A percentile compares a stretch with the other conserved stretches of the same genome.
phyloP scores from a whole-genome alignment of 805 yeast species.

The Candida nanaspora region DNA sequence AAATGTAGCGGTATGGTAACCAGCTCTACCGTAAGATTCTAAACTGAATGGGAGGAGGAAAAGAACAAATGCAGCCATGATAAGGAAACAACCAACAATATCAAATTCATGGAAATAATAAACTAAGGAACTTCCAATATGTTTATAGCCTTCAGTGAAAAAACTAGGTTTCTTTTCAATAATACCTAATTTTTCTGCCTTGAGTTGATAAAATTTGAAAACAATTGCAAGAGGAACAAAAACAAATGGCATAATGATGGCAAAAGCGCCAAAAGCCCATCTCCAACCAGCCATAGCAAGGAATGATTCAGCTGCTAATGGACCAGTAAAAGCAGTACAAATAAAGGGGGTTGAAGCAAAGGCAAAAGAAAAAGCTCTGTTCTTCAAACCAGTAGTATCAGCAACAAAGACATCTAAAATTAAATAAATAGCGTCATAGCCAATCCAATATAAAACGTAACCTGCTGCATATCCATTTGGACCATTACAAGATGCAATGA shows the following conservation, averaged over 20 bases:
- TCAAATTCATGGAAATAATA: slow-evolving; percentile 28
- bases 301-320: slow-evolving; percentile 25
- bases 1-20: slow-evolving; percentile 31
- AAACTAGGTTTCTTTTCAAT: slow-evolving; percentile 3
- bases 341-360: slow-evolving; percentile 24
- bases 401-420: slow-evolving; percentile 22
- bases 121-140: slow-evolving; percentile 1
- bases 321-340: slow-evolving; percentile 26
- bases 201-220: slow-evolving; percentile 19
- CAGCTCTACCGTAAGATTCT: slow-evolving; percentile 22
- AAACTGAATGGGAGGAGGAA: slow-evolving; percentile 31
- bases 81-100: slow-evolving; percentile 26
- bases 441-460: slow-evolving; percentile 24
- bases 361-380: slow-evolving; percentile 26
- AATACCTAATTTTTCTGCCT: slow-evolving; percentile 22
- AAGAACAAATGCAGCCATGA: slow-evolving; percentile 27
- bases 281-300: slow-evolving; percentile 42
- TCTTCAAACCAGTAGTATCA: slow-evolving; percentile 20
- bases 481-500: slow-evolving; percentile 21
- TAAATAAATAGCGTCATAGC: slow-evolving; percentile 20
- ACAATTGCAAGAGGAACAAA: slow-evolving; percentile 19
- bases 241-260: slow-evolving; percentile 36
- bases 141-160: background rate
- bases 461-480: slow-evolving; percentile 23
- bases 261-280: slow-evolving; percentile 47